Conservation (phyloP, 805 yeast species). For the Starmerella apis region DNA sequence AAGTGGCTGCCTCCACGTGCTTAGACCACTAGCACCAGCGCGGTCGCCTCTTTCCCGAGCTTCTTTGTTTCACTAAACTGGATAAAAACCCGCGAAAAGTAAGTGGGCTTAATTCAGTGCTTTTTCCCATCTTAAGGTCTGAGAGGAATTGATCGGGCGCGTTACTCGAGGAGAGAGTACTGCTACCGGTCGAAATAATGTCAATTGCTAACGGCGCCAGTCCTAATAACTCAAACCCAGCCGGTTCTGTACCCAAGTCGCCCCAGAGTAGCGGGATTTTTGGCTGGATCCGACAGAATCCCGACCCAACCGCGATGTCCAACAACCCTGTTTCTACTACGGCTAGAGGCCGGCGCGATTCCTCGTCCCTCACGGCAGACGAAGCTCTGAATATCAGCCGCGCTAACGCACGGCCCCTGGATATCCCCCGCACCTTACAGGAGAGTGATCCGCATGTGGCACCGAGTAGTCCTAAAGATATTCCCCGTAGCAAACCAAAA, state of each 20-base stretch:
- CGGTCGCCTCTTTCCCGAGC: not conserved
- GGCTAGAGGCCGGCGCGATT: constrained; percentile 23
- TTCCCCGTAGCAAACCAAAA: constrained; percentile 13
- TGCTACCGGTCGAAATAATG: not conserved
- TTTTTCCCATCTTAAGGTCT: not conserved
- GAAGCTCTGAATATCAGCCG: constrained; percentile 34
- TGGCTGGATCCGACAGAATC: not conserved
- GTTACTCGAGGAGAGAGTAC: not conserved
- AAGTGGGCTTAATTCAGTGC: not conserved
- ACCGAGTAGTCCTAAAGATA: not conserved
- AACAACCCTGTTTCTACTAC: not conserved
- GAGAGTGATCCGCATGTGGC: not conserved
- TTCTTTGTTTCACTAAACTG: not conserved
- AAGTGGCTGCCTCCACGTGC: not conserved
- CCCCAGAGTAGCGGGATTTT: not conserved
- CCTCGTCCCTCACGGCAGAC: constrained; percentile 29
- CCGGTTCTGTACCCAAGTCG: not conserved
- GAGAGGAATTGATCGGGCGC: not conserved
- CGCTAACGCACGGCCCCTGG: constrained; percentile 23
- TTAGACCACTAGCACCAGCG: not conserved
- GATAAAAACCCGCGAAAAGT: not conserved
- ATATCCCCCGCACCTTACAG: constrained; percentile 1
- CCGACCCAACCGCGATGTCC: not conserved
- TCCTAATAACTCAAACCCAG: not conserved
- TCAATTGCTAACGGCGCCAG: not conserved